Conservation (phyloP, 2,329 filamentous ascomycete genomes). For the Aspergillus flavus region DNA sequence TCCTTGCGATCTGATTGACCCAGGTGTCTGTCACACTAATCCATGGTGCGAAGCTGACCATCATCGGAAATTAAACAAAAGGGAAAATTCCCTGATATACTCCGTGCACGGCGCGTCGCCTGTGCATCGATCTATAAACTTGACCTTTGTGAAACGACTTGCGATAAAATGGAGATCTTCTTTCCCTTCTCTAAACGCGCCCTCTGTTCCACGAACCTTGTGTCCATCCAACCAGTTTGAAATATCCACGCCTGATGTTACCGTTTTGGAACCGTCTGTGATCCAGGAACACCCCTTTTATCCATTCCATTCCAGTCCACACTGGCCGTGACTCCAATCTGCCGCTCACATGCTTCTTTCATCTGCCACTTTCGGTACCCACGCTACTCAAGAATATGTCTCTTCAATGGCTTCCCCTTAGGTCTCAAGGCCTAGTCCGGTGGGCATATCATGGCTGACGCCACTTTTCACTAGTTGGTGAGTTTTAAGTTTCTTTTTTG, state of each 20-base stretch:
- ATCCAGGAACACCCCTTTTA: neutral
- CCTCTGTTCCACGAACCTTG: neutral
- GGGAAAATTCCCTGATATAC: neutral
- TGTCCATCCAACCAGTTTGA: neutral
- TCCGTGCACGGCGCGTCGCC: neutral
- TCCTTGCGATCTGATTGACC: neutral
- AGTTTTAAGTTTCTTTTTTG: neutral
- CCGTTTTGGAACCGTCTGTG: neutral
- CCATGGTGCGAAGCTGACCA: neutral
- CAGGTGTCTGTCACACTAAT: neutral
- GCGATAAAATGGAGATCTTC: neutral
- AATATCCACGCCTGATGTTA: neutral
- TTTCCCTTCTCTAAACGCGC: neutral
- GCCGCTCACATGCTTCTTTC: constrained; percentile 1
- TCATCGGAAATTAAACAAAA: neutral
- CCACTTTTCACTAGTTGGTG: constrained; percentile 15
- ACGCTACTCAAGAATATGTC: neutral
- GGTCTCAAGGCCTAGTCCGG: constrained; percentile 31
- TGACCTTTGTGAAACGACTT: neutral
- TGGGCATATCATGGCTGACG: constrained; percentile 29
- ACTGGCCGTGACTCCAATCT: neutral
- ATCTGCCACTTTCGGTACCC: neutral
- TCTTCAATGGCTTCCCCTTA: neutral
- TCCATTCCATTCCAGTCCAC: neutral
- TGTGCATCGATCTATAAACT: neutral